Base-by-base conservation (phyloP, 2,329 filamentous ascomycete genomes). In the Colletotrichum somersetense region DNA sequence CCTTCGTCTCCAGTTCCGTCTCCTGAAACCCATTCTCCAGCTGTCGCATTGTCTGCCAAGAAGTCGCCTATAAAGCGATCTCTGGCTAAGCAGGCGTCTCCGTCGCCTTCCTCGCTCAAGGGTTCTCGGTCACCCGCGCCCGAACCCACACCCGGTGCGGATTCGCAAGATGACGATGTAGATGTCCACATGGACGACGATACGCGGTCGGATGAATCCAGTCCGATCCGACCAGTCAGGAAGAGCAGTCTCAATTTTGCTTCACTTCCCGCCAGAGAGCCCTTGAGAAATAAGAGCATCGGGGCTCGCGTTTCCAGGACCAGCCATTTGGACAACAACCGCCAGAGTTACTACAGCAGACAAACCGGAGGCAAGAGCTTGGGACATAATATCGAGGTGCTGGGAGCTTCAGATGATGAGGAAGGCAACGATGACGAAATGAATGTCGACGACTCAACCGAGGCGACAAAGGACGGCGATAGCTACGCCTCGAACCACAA, bases 211-310 rank as follows among this genome's bases (percentile, higher is more conserved):
- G 91, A 93, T 0, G 62, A 64, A 18, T 94, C 93, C 0, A 95
- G 92, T 76, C 93, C 93, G 0, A 90, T 93, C 61, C 88, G 93
- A 75, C 92, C 92, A 2, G 86, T 93, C 40, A 91, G 96, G 72
- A 98, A 98, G 86, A 97, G 95, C 82, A 98, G 96, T 80, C 87
- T 99, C 72, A 97, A 93, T 71, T 98, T 99, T 83, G 94, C 96
- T 48, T 94, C 96, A 23, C 86, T 99, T 16, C 96, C 96, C 40
- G 95, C 96, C 3, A 89, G 96, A 73, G 96, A 98, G 78, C 96
- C 96, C 46, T 85, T 98, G 64, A 89, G 89, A 20, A 97, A 97
- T 80, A 96, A 95, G 83, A 97, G 93, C 79, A 89, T 95, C 77
- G 95, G 91, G 20, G 87, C 88, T 26, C 88, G 93, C 62, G 83